phyloP scores from a whole-genome alignment of 1,139 yeast species.

The Nakaseomyces delphensis region DNA sequence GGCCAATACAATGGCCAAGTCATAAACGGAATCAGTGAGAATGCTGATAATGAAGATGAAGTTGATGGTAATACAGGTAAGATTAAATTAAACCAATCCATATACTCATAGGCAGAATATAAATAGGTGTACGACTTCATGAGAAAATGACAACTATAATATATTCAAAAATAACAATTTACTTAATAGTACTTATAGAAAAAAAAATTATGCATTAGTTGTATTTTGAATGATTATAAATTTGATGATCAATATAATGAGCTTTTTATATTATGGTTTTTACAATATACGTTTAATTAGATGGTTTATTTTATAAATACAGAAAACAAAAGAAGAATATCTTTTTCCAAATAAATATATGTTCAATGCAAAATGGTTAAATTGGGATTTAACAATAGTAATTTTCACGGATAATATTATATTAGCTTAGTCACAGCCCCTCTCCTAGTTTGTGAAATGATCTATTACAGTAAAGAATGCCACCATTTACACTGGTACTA shows the following conservation, averaged over 20 bases:
- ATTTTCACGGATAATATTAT: too few species aligned
- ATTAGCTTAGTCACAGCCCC: conserved; percentile 9
- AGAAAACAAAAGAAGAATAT: too few species aligned
- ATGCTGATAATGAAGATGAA: conserved; percentile 25
- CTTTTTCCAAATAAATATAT: too few species aligned
- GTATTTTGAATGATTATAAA: conserved; percentile 1
- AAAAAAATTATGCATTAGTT: neutral
- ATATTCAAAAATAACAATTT: neutral
- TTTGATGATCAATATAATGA: neutral
- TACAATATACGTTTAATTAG: too few species aligned
- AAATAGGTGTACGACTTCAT: neutral
- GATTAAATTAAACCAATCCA: conserved; percentile 25
- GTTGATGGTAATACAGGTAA: conserved; percentile 21
- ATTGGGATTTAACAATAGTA: too few species aligned
- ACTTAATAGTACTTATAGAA: conserved; percentile 1
- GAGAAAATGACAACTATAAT: conserved; percentile 1
- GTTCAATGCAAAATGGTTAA: too few species aligned
- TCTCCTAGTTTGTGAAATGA: conserved; percentile 51
- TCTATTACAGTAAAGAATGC: conserved; percentile 56
- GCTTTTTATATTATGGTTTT: too few species aligned
- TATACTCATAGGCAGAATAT: conserved; percentile 13
- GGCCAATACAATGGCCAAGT: conserved; percentile 11
- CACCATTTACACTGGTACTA: conserved; percentile 41
- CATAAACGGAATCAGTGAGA: conserved; percentile 15
- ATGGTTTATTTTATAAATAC: too few species aligned